Evolutionary conservation across 139 green algal species (phyloP), one percentile per base, ranked within the genome.

Genomic region (Dunaliella sp.): DNA sequence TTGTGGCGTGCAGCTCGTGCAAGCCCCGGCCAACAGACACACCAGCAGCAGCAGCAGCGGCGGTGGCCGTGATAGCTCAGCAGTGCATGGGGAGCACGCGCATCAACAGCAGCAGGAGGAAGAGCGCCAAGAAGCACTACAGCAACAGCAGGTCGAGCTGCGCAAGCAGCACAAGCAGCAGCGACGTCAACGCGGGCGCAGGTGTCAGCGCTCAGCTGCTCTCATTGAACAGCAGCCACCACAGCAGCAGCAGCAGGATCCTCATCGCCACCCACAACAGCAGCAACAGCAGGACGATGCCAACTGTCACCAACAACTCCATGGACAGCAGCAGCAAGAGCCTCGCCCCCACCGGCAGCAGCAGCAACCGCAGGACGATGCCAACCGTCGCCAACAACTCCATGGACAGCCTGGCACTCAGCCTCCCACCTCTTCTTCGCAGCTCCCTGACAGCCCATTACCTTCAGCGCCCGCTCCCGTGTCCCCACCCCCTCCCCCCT

Each of bases 1-100:
- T 31, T 83, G 84, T 1, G 83, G 87, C 7, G 82, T 93, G 85
- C 86, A 91, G 83, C 81, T 92, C 34, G 36, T 81, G 30, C 38
- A 91, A 21, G 80, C 30, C 48, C n/a, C n/a, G n/a, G n/a, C n/a
- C n/a, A n/a, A n/a, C n/a, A n/a, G n/a, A n/a, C n/a, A n/a, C n/a
- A n/a, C n/a, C n/a, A n/a, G n/a, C n/a, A n/a, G n/a, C n/a, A n/a
- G n/a, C n/a, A n/a, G n/a, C n/a, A n/a, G n/a, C n/a, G n/a, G n/a
- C n/a, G n/a, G n/a, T n/a, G n/a, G n/a, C n/a, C n/a, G n/a, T n/a
- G n/a, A n/a, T n/a, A n/a, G n/a, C n/a, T n/a, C n/a, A n/a, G n/a
- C n/a, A 65, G 48, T 7, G 7, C 48, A 65, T 65, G 48, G 48
- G 48, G 16, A 65, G 16, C 48, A 65, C 7, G 7, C 48, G 48